Base-by-base conservation (phyloP, 2,329 filamentous ascomycete species). In the Colletotrichum sp. region DNA sequence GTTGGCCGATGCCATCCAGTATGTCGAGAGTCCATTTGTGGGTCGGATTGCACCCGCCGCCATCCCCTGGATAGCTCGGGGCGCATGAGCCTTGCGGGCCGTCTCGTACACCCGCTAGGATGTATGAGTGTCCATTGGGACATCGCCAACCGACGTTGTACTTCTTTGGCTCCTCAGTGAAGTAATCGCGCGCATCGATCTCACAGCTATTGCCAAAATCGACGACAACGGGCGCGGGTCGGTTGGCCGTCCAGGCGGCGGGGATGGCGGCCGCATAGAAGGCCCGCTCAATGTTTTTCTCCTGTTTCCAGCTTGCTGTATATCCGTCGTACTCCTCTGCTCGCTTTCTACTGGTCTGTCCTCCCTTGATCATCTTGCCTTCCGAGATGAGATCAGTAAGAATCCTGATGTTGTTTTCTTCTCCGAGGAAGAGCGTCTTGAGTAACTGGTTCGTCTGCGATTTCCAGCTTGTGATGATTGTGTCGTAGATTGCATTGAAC, bases 261-360 rank as follows among this genome's bases (percentile, higher is more conserved):
- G 73, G 73, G 59, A 72, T 76, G 6, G 69, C 69, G 3, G 55
- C 52, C 10, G 69, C 64, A 39, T 72, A 76, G 21, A 72, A 76
- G 5, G 67, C 55, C 21, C 67, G 16, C 55, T 69, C 52, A 2
- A 69, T 69, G 0, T 36, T 28, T 21, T 28, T 61, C 32, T 61
- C 55, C 10, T 34, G 21, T 7, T n/a, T 21, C 67, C 67, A 69
- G 67, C 24, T 69, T 10, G 28, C 18, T n/a, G 67, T 60, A 16
- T 34, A 30, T 7, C 39, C n/a, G 28, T 26, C 10, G 16, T 21
- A 16, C 4, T 43, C n/a, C 30, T 32, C 24, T n/a, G 18, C n/a
- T 12, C 26, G 24, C 26, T 5, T 18, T 28, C 67, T 24, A 39
- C 34, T 39, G 34, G 34, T 39, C 34, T 39, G 34, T 39, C 34